These are phyloP conservation scores for Geotrichum klebahnii DNA, from an alignment of 1,139 yeast species.

Conservation along the genomic window DNA sequence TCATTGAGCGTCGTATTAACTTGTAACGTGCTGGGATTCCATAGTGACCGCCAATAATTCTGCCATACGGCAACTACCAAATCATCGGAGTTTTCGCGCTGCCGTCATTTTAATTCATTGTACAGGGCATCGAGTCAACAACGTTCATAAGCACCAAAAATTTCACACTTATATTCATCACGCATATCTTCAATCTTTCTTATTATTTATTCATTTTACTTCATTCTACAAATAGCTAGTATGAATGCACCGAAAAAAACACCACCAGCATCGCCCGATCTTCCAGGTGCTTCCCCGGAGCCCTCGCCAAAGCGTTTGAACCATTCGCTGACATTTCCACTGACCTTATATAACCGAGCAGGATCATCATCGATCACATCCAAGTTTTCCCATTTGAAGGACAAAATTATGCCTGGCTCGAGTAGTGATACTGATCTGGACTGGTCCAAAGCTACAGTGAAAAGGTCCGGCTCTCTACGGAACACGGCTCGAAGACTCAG, in stretches of 20 bases:
- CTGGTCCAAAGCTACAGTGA: neutral
- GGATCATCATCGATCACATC: neutral
- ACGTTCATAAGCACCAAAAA: no score
- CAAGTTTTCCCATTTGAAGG: conserved; percentile 1
- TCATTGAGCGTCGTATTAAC: no score
- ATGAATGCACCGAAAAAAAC: neutral
- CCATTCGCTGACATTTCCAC: conserved; percentile 1
- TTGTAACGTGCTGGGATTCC: no score
- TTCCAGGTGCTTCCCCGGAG: neutral
- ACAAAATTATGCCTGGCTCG: neutral
- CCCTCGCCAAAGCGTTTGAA: neutral
- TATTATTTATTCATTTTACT: neutral
- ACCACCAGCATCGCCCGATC: neutral
- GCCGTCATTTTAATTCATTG: no score
- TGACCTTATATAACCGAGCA: neutral
- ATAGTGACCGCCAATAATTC: no score
- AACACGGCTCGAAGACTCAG: conserved; percentile 5
- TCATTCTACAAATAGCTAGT: conserved; percentile 6
- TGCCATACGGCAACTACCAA: no score
- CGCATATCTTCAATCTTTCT: conserved; percentile 28
- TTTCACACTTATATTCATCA: no score
- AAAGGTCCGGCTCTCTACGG: neutral
- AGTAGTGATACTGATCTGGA: neutral
- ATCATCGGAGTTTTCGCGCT: no score
- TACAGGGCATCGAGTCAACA: no score